A percentile compares a stretch with the other conserved stretches of the same genome.
These are phyloP conservation scores for Aspergillus intermedius DNA, from an alignment of 2,329 filamentous ascomycete genomes.

Conservation along the genomic window DNA sequence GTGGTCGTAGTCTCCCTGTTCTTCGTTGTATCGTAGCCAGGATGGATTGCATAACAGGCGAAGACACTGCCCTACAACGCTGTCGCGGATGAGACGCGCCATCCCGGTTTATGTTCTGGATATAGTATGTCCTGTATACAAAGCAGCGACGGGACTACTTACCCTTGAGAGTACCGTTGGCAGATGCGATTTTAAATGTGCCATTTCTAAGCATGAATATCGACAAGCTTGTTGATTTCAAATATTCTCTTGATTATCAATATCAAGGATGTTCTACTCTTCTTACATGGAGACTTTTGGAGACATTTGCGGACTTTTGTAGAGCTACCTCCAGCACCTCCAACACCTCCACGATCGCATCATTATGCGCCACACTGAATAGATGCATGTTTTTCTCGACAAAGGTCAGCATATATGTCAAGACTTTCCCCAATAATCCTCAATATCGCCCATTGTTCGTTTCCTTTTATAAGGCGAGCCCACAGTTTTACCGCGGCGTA, in stretches of 20 bases:
- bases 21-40: background rate
- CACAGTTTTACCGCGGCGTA: constrained; percentile 14
- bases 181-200: no score
- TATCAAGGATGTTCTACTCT: no score
- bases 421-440: constrained; percentile 36
- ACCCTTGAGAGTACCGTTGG: no score
- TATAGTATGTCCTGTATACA: no score
- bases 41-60: background rate
- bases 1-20: background rate
- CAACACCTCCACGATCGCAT: background rate
- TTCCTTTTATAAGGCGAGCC: constrained; percentile 18
- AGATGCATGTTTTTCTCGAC: background rate
- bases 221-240: no score
- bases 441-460: constrained; percentile 40
- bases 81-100: background rate
- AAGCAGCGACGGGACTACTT: no score
- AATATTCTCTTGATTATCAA: no score
- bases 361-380: background rate
- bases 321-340: no score
- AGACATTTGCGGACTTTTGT: no score
- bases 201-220: no score
- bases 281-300: no score
- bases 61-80: background rate
- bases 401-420: constrained; percentile 21
- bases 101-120: background rate